Evolutionary conservation across 2,329 filamentous ascomycete genomes (phyloP), one percentile per base, ranked within the genome.

Genomic region (Trichoderma sp.): DNA sequence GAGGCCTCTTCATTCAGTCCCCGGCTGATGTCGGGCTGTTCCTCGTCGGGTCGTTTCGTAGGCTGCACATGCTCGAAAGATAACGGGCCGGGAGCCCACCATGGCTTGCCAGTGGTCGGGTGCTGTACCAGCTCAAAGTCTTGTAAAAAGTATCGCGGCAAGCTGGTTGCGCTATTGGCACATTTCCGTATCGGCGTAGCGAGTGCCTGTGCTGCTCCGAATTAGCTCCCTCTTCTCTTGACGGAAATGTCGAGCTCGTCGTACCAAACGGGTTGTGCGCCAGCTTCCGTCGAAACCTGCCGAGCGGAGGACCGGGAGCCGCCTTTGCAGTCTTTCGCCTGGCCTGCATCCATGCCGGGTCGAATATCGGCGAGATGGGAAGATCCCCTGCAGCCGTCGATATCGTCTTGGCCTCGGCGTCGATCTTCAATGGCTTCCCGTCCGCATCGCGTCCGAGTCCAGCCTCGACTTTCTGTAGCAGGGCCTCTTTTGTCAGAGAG

Each of bases 81-180:
- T 15, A 80, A 68, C 45, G 76, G 78, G 9, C 75, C 78, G 0
- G 88, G 88, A 17, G 87, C 78, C 73, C 82, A 85, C 85, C 85
- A 90, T 0, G 82, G 78, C 2, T 77, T 70, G 0, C 74, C 72
- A 0, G 83, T 85, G 10, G 80, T 76, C 0, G 88, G 87, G 63
- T 90, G 82, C 1, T 77, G 72, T 14, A 87, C 77, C 2, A 87
- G 71, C 30, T 82, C 80, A 66, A 92, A 87, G 39, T 84, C 79
- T 63, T 90, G 84, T 5, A 91, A 77, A 72, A 92, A 89, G 70
- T 83, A 86, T 15, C 74, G 75, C 1, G 90, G 90, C 7, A 91
- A 74, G 1, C 72, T 71, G 0, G 74, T 72, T 0, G 71, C 67
- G 1, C 87, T 86, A 39, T 83, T 72, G 24, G 75, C 71, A 70